Percentiles rank a stretch among this genome's conserved stretches.
Evolutionary conservation across 164 flowering plant genomes (phyloP).

Genomic region (Berberis thunbergii): DNA sequence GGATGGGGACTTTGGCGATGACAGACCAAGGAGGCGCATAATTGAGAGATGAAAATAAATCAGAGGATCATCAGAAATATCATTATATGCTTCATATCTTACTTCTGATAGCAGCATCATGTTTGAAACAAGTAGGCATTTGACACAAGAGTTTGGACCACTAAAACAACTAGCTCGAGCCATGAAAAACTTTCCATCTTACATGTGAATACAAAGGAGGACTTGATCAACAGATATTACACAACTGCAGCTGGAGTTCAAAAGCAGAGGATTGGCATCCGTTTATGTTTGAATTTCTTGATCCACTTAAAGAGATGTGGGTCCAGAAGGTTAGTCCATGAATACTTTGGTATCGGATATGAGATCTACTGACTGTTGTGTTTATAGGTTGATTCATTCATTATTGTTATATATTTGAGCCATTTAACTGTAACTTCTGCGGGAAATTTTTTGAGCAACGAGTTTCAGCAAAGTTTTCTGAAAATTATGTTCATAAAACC

Average conservation of each 20-base stretch:
- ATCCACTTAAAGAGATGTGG: background rate
- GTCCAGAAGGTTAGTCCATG: background rate
- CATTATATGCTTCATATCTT: background rate
- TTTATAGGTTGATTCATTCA: too few relatives aligned
- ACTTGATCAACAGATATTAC: conserved; percentile 2
- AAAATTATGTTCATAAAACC: too few relatives aligned
- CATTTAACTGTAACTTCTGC: too few relatives aligned
- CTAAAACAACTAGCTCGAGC: too few relatives aligned
- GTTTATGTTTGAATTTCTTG: background rate
- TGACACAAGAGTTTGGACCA: too few relatives aligned
- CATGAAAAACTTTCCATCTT: too few relatives aligned
- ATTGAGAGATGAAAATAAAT: conserved; percentile 27
- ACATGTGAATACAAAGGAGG: background rate
- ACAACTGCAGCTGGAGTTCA: background rate
- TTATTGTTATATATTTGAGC: too few relatives aligned
- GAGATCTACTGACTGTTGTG: too few relatives aligned
- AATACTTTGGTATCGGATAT: background rate
- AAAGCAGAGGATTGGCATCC: background rate
- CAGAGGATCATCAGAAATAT: background rate
- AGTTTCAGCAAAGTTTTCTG: too few relatives aligned
- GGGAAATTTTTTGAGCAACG: too few relatives aligned
- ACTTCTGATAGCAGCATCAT: background rate
- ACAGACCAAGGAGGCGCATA: conserved; percentile 43
- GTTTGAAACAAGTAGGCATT: too few relatives aligned
- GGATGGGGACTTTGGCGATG: conserved; percentile 23